Base-by-base conservation (phyloP, 805 yeast genomes). In the Blastobotrys attinorum region DNA sequence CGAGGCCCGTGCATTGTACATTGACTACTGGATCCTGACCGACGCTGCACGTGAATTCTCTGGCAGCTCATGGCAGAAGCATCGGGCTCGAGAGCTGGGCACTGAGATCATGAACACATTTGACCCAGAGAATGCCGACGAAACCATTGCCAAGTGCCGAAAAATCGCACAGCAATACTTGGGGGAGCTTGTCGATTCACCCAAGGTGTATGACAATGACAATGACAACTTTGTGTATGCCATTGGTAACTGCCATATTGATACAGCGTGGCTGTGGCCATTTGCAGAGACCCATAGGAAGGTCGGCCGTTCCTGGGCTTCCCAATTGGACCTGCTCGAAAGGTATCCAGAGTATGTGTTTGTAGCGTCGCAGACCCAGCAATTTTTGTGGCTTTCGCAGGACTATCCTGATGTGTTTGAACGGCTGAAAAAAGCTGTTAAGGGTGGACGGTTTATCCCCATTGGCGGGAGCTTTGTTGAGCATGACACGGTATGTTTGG, bases 221-320 rank as follows among this genome's bases (percentile, higher is more conserved):
- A 54, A 51, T 31, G 48, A 56, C 35, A 67, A 53, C 47, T 53
- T 57, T 23, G 96, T 89, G 8, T 82, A 69, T 62, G 95, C 85
- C 6, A 73, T 92, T 51, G 98, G 98, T 35, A 85, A 92, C 61
- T 92, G 97, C 61, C 97, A 89, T 62, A 89, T 89, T 54, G 98
- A 90, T 58, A 90, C 97, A 15, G 97, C 97, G 13, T 90, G 98
- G 98, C 71, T 88, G 46, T 90, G 98, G 98, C 97, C 97, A n/a
- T 90, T 83, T 69, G 97, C 95, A 2, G 97, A 92, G 61, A 87
- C 97, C 1, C 81, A 84, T 54, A 76, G 97, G 42, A 90, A 90
- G 59, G 77, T 90, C 44, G 96, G 89, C 2, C 74, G 98, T 51
- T 86, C 96, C 4, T 90, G 97, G 97, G 81, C 96, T 0, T 78